Evolutionary conservation across 306 rosid species (phyloP).

Genomic region (Hylodesmum podocarpum): DNA sequence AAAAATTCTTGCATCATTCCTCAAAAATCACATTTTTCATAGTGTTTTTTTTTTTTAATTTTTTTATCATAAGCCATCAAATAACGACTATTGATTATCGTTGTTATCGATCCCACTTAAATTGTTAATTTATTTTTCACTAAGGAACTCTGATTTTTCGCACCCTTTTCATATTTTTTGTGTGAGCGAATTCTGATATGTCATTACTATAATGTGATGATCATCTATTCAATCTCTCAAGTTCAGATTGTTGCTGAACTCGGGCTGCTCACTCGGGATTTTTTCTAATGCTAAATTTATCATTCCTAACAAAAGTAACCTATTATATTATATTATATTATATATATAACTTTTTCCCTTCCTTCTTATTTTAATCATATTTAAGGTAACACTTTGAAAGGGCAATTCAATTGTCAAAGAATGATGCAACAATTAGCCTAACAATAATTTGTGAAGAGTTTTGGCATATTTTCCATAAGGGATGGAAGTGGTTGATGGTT

Average conservation of each 20-base stretch:
- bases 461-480: constrained; percentile 32
- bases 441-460: constrained; percentile 10
- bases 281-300: constrained; percentile 6
- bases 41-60: background rate
- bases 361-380: background rate
- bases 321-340: background rate
- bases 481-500: constrained; percentile 52
- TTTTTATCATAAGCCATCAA: background rate
- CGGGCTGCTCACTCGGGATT: background rate
- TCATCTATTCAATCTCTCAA: background rate
- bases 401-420: constrained; percentile 33
- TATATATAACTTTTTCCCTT: background rate
- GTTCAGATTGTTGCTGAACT: background rate
- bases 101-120: background rate
- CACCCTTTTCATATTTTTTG: constrained; percentile 2
- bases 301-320: background rate
- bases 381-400: background rate
- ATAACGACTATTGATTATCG: background rate
- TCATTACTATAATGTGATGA: constrained; percentile 10
- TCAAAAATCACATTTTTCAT: background rate
- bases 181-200: background rate
- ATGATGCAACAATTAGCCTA: constrained; percentile 30
- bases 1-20: background rate
- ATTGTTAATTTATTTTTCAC: background rate
- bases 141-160: background rate